phyloP scores from a whole-genome alignment of 2,329 filamentous ascomycete species.

The Diaporthe sp. region DNA sequence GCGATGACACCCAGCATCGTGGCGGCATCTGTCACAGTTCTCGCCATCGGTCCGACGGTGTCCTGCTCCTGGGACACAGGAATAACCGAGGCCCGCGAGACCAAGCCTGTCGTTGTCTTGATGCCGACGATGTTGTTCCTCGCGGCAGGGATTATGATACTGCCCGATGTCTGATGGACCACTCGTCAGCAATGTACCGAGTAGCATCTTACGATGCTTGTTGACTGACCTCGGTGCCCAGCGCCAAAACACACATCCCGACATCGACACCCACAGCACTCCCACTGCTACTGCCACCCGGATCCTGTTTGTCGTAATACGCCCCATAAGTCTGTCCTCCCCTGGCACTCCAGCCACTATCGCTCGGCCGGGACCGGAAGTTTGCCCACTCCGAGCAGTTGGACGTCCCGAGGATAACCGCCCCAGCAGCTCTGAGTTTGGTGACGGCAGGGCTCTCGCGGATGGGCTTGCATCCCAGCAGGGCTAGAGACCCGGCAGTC shows the following conservation, averaged over 20 bases:
- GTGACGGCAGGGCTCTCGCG: slow-evolving; percentile 40
- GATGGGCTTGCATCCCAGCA: background rate
- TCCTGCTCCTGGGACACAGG: slow-evolving; percentile 77
- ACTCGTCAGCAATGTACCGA: slow-evolving; percentile 72
- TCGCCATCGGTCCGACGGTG: slow-evolving; percentile 74
- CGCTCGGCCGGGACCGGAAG: slow-evolving; percentile 68
- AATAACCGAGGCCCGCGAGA: slow-evolving; percentile 73
- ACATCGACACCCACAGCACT: slow-evolving; percentile 62
- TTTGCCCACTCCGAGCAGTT: slow-evolving; percentile 77
- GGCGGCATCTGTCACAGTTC: slow-evolving; percentile 62
- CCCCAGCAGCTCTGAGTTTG: slow-evolving; percentile 58
- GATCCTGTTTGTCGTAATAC: slow-evolving; percentile 73
- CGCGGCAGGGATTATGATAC: slow-evolving; percentile 69
- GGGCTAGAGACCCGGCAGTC: background rate
- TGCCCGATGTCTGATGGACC: slow-evolving; percentile 65
- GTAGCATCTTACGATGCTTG: slow-evolving; percentile 69
- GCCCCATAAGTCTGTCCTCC: slow-evolving; percentile 73
- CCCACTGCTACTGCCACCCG: slow-evolving; percentile 72
- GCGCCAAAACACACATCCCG: background rate
- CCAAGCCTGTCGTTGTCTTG: slow-evolving; percentile 71
- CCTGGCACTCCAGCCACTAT: slow-evolving; percentile 74
- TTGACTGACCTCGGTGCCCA: slow-evolving; percentile 47
- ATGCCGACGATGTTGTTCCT: slow-evolving; percentile 75
- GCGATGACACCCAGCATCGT: slow-evolving; percentile 53
- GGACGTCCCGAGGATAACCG: slow-evolving; percentile 69